Base-by-base conservation (phyloP, 352 stramenopile species). In the Pythium pyrilobum region DNA sequence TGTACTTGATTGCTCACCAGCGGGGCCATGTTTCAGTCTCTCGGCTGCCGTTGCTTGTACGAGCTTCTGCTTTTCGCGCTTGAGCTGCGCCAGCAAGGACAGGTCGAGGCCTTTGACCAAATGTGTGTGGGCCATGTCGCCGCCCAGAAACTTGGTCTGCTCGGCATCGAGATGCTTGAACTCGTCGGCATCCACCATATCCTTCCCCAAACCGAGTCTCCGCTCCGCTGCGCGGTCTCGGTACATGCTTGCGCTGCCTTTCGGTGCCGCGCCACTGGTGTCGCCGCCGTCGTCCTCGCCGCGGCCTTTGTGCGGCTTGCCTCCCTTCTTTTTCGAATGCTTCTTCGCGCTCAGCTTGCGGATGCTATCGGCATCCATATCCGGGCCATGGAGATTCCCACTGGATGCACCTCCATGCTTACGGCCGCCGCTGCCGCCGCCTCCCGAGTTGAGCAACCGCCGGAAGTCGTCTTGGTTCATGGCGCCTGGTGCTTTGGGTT, bases 101-200 rank as follows among this genome's bases (percentile, higher is more conserved):
- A 85, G 78, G 76, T 98, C 89, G 43, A 98, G 57, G 20, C 62
- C 91, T 52, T 95, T 97, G 4, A 96, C 87, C 16, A 96, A 52
- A 65, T 96, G 86, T 28, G 89, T 93, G 68, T 92, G 83, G 49
- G 85, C 72, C 59, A 90, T 67, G 50, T 96, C 34, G 11, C 43
- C 42, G 16, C 42, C 27, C 13, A 59, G 52, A 25, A 56, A 56
- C 38, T 56, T 94, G 56, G 57, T 95, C 57, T 89, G 81, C 40
- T 94, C 73, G n/a, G 60, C 59, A 41, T 89, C 67, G 7, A 87
- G 56, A 39, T 83, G 72, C 57, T 70, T 66, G 37, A 64, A 80
- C 33, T 83, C 64, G n/a, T 77, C 65, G 0, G 65, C 65, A 15
- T 87, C 71, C 6, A 77, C 49, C 69, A 84, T 47, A 5, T 61